Evolutionary conservation across 2,329 filamentous ascomycete genomes (phyloP).

Genomic region (Talaromyces albobiverticillius): DNA sequence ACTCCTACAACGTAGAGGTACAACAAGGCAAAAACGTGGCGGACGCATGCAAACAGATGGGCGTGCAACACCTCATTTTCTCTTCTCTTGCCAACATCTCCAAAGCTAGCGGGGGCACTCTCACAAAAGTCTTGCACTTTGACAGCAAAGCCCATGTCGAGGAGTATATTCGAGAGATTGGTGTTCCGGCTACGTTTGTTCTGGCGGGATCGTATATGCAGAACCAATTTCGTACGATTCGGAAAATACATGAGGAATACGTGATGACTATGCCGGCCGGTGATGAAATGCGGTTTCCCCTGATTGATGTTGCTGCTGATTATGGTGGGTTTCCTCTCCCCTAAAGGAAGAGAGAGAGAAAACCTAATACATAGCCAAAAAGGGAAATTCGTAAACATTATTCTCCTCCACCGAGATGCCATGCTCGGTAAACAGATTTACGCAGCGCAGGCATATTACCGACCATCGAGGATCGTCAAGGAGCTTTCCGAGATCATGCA

Average conservation of each 20-base stretch:
- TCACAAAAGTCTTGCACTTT: slow-evolving; percentile 10
- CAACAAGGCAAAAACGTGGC: slow-evolving; percentile 31
- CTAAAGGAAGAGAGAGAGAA: no score
- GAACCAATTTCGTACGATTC: neutral
- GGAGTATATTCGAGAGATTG: neutral
- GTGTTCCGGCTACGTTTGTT: neutral
- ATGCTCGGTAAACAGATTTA: neutral
- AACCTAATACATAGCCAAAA: neutral
- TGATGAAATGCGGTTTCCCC: neutral
- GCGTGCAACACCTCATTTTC: slow-evolving; percentile 34
- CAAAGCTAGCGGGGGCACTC: neutral
- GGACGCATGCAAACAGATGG: slow-evolving; percentile 30
- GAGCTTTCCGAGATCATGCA: neutral
- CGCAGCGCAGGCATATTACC: neutral
- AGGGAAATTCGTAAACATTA: neutral
- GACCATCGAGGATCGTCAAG: neutral
- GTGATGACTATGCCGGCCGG: no score
- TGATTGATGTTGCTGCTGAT: neutral
- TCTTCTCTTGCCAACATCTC: slow-evolving; percentile 24
- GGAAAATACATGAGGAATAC: no score
- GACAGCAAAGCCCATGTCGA: slow-evolving; percentile 6
- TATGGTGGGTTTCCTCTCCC: neutral
- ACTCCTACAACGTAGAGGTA: slow-evolving; percentile 27
- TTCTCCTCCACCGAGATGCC: neutral
- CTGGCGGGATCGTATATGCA: slow-evolving; percentile 2